Evolutionary conservation across 331 rosid genomes (phyloP).

Genomic region (Rosa hybrid): DNA sequence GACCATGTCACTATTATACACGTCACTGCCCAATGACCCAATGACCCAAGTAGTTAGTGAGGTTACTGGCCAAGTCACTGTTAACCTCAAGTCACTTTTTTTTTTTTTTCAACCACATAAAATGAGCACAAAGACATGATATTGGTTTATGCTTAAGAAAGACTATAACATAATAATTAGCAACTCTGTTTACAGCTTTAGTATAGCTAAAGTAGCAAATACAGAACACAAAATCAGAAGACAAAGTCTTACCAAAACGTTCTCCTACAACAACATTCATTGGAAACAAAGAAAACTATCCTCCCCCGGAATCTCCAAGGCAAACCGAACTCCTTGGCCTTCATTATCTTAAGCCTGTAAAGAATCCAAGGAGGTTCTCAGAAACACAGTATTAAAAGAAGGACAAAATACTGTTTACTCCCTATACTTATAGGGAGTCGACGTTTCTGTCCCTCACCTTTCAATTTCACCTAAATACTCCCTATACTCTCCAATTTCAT

Average conservation of each 20-base stretch:
- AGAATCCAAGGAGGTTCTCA: slow-evolving; percentile 24
- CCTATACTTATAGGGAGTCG: too few relatives aligned
- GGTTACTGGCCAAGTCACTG: too few relatives aligned
- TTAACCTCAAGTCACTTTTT: background rate
- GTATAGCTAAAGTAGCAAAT: slow-evolving; percentile 50
- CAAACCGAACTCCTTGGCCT: slow-evolving; percentile 34
- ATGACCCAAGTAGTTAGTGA: too few relatives aligned
- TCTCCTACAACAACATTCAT: slow-evolving; percentile 57
- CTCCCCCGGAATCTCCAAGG: slow-evolving; percentile 42
- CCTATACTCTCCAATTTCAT: too few relatives aligned
- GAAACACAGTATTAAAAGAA: background rate
- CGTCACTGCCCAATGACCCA: too few relatives aligned
- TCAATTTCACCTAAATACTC: too few relatives aligned
- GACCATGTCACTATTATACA: too few relatives aligned
- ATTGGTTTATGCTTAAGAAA: slow-evolving; percentile 4
- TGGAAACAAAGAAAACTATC: slow-evolving; percentile 37
- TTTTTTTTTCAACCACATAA: background rate
- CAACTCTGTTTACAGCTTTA: slow-evolving; percentile 44
- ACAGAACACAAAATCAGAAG: slow-evolving; percentile 44
- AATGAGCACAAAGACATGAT: background rate
- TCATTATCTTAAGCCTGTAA: slow-evolving; percentile 59
- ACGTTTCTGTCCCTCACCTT: too few relatives aligned
- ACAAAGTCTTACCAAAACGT: slow-evolving; percentile 42
- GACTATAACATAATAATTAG: slow-evolving; percentile 21
- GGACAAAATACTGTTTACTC: too few relatives aligned